These are phyloP conservation scores for Solanum paucissectum DNA, from an alignment of 257 asterid genomes.

Conservation along the genomic window DNA sequence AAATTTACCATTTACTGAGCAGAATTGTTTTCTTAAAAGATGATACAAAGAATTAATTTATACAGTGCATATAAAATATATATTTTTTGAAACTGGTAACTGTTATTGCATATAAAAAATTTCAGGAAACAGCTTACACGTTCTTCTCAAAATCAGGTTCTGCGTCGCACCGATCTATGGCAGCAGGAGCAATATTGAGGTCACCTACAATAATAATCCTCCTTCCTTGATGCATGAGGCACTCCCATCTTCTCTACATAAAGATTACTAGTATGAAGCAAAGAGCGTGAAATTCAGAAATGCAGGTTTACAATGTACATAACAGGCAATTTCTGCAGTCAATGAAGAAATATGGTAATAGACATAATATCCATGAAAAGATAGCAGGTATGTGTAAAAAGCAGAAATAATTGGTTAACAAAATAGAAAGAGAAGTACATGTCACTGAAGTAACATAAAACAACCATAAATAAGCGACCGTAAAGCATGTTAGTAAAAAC, in stretches of 20 bases:
- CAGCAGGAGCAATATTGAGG: conserved; percentile 81
- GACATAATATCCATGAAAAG: neutral
- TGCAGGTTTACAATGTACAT: neutral
- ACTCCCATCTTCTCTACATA: conserved; percentile 86
- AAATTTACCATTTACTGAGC: conserved; percentile 5
- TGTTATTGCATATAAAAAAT: neutral
- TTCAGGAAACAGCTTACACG: conserved; percentile 39
- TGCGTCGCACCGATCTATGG: conserved; percentile 87
- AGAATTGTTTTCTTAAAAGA: neutral
- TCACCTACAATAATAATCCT: conserved; percentile 82
- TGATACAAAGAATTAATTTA: neutral
- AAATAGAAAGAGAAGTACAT: neutral
- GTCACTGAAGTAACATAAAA: neutral
- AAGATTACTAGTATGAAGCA: conserved; percentile 25
- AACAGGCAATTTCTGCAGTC: neutral
- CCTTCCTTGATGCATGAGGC: conserved; percentile 55
- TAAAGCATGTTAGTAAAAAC: neutral
- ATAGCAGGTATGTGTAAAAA: neutral
- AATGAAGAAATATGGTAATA: neutral
- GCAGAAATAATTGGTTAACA: neutral
- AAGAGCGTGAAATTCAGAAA: conserved; percentile 12
- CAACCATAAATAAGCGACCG: neutral
- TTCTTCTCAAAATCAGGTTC: conserved; percentile 83
- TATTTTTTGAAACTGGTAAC: neutral
- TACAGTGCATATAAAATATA: neutral